These are phyloP conservation scores for Vachellia pachyceras DNA, from an alignment of 306 rosid genomes.

Conservation along the genomic window DNA sequence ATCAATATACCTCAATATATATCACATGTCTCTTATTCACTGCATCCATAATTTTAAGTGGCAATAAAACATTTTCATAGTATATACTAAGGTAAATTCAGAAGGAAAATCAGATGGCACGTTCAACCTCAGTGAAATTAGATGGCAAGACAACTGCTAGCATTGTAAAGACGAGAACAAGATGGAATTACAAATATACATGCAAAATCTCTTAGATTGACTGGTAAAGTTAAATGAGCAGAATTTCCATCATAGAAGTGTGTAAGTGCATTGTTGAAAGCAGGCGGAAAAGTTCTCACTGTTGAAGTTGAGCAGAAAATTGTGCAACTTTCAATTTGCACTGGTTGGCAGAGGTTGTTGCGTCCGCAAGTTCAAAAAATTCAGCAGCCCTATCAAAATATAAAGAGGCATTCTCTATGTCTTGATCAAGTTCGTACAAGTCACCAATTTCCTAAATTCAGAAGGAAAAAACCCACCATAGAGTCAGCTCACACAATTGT, in stretches of 20 bases:
- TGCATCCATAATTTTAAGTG: background rate
- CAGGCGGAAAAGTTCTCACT: conserved; percentile 45
- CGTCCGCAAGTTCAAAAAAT: conserved; percentile 45
- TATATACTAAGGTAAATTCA: background rate
- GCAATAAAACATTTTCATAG: background rate
- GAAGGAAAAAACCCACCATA: conserved; percentile 15
- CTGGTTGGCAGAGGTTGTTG: conserved; percentile 55
- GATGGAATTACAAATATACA: conserved; percentile 31
- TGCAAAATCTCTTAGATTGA: background rate
- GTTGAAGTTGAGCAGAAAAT: conserved; percentile 57
- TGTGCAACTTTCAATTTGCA: conserved; percentile 64
- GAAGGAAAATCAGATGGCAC: conserved; percentile 20
- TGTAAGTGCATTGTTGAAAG: conserved; percentile 8
- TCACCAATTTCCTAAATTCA: conserved; percentile 60
- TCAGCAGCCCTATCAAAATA: conserved; percentile 59
- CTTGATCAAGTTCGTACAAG: conserved; percentile 44
- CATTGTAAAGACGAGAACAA: conserved; percentile 5
- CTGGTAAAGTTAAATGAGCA: conserved; percentile 27
- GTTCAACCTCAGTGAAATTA: conserved; percentile 26
- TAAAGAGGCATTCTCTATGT: conserved; percentile 45
- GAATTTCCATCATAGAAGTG: background rate
- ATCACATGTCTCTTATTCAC: conserved; percentile 19
- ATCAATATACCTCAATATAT: conserved; percentile 13
- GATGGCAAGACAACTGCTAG: background rate
- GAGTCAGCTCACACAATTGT: conserved; percentile 5